Conservation (phyloP, 2,329 filamentous ascomycete genomes). For the Xylariomycetidae sp. region DNA sequence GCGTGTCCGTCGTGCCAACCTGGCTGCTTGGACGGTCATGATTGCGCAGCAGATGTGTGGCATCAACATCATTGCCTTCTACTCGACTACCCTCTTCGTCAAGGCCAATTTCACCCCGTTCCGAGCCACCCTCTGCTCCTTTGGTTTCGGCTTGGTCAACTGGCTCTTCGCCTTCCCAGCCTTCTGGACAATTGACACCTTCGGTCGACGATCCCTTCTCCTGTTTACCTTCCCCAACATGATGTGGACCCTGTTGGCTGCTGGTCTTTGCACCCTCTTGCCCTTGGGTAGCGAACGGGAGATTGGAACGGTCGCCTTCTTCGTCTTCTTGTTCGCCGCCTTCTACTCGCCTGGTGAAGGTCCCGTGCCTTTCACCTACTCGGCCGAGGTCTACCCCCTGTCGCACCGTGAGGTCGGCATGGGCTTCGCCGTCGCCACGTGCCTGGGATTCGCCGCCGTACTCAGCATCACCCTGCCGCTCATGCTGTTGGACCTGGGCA, state of each 20-base stretch:
- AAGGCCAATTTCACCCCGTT: conserved; percentile 50
- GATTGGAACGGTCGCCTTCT: conserved; percentile 47
- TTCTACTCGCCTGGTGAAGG: conserved; percentile 63
- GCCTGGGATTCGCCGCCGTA: conserved; percentile 54
- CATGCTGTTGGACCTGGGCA: conserved; percentile 39
- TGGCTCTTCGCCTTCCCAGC: conserved; percentile 61
- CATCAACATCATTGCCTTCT: conserved; percentile 72
- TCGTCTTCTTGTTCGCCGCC: conserved; percentile 54
- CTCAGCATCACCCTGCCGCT: conserved; percentile 59
- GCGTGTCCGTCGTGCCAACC: conserved; percentile 63
- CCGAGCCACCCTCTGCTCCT: conserved; percentile 55
- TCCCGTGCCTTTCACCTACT: conserved; percentile 62
- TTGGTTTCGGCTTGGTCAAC: conserved; percentile 60
- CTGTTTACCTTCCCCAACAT: conserved; percentile 63
- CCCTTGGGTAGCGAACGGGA: conserved; percentile 13
- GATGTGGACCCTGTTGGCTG: conserved; percentile 60
- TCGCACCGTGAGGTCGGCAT: conserved; percentile 68
- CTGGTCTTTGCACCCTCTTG: conserved; percentile 54
- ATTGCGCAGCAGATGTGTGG: conserved; percentile 67
- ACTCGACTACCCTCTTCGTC: conserved; percentile 58
- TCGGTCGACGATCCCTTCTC: conserved; percentile 55
- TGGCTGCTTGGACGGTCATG: conserved; percentile 77
- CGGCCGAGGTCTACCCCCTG: conserved; percentile 63
- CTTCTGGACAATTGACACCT: conserved; percentile 62
- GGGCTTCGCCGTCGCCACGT: conserved; percentile 63